A percentile compares a stretch with the other conserved stretches of the same genome.
Conservation (phyloP, 306 rosid genomes). For the Sicyos baderoa region DNA sequence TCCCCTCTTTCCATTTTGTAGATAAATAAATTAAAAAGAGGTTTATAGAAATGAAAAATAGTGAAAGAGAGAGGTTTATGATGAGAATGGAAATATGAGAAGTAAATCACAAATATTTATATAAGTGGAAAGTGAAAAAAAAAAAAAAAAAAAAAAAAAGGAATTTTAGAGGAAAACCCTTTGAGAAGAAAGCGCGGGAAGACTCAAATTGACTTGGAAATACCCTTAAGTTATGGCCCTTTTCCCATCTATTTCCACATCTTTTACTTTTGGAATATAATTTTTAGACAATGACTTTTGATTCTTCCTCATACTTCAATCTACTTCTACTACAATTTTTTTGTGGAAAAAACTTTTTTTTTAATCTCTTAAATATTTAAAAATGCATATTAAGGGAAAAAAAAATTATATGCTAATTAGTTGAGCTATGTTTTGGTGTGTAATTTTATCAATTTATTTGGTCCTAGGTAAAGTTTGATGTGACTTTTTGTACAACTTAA, state of each 20-base stretch:
- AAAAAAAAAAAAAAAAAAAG: too few relatives aligned
- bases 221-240: too few relatives aligned
- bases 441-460: too few relatives aligned
- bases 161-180: conserved; percentile 9
- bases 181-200: conserved; percentile 1
- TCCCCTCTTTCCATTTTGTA: background rate
- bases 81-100: background rate
- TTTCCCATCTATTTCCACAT: background rate
- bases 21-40: background rate
- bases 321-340: background rate
- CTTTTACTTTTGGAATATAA: background rate
- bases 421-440: too few relatives aligned
- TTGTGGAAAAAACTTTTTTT: background rate
- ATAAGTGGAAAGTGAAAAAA: background rate
- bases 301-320: background rate
- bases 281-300: background rate
- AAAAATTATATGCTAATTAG: too few relatives aligned
- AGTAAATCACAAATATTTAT: background rate
- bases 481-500: too few relatives aligned
- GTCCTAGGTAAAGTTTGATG: too few relatives aligned
- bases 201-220: conserved; percentile 12
- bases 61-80: background rate
- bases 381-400: too few relatives aligned
- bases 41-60: background rate
- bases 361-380: too few relatives aligned